Evolutionary conservation across 371 early-diverging fungal genomes (phyloP).

Genomic region (Mortierella sp.): DNA sequence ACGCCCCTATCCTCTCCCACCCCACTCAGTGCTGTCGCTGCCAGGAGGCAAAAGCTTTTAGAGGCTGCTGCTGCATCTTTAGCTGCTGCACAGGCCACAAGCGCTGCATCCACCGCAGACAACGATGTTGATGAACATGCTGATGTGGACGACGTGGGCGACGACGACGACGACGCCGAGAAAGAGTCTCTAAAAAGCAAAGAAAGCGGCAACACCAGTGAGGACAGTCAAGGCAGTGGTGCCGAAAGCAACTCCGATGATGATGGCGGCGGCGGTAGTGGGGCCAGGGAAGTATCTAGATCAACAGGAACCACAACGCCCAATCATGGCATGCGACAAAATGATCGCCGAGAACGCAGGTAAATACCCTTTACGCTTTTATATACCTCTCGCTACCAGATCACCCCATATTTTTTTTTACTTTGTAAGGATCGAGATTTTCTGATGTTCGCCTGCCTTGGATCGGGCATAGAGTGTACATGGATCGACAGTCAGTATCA

Average conservation of each 20-base stretch:
- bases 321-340: background rate
- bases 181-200: conserved; percentile 33
- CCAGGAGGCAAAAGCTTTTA: conserved; percentile 30
- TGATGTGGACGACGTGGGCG: conserved; percentile 29
- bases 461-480: conserved; percentile 14
- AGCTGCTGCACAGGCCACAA: background rate
- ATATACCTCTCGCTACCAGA: too few species aligned
- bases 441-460: too few species aligned
- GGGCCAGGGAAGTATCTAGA: too few species aligned
- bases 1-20: conserved; percentile 2
- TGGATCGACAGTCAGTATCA: conserved; percentile 43
- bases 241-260: conserved; percentile 12
- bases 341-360: background rate
- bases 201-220: conserved; percentile 11
- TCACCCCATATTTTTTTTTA: too few species aligned
- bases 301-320: background rate
- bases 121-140: conserved; percentile 24
- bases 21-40: conserved; percentile 46
- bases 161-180: conserved; percentile 42
- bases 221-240: conserved; percentile 1
- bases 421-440: too few species aligned
- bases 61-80: background rate
- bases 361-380: too few species aligned
- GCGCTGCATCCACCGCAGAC: conserved; percentile 18
- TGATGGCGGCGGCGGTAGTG: conserved; percentile 1